Conservation (phyloP, 140 eudicot genomes). For the Bidens hawaiensis region DNA sequence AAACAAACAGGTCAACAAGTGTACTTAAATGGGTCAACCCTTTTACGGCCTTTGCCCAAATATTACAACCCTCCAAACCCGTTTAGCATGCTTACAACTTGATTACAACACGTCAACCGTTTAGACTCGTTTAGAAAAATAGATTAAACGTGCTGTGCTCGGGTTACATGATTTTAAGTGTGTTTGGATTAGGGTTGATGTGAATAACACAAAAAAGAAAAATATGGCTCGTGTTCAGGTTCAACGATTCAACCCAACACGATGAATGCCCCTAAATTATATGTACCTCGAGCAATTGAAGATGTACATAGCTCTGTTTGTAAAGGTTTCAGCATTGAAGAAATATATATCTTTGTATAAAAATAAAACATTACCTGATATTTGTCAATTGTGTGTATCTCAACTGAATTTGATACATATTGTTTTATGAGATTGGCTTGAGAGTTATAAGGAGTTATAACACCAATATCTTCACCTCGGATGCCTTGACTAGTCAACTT, state of each 20-base stretch:
- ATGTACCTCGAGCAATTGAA: no score
- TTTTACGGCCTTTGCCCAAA: no score
- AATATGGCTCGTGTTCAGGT: not conserved
- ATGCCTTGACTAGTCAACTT: slow-evolving; percentile 59
- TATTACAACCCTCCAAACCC: not conserved
- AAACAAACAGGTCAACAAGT: no score
- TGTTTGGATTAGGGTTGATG: not conserved
- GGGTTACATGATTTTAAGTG: no score
- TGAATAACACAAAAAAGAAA: no score
- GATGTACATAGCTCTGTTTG: no score
- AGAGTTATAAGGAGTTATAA: slow-evolving; percentile 89
- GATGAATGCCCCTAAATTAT: no score
- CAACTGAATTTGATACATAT: slow-evolving; percentile 57
- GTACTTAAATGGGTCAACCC: no score
- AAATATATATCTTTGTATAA: not conserved
- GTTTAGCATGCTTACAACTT: not conserved
- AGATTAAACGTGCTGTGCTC: not conserved
- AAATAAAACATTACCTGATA: slow-evolving; percentile 80
- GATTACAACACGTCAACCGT: not conserved
- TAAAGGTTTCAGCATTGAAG: no score
- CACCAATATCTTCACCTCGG: slow-evolving; percentile 68
- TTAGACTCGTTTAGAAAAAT: no score
- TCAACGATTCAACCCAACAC: not conserved
- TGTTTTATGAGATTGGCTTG: slow-evolving; percentile 68
- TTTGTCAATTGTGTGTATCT: slow-evolving; percentile 94